Conservation (phyloP, 257 asterid species). For the Cordia subcordata region DNA sequence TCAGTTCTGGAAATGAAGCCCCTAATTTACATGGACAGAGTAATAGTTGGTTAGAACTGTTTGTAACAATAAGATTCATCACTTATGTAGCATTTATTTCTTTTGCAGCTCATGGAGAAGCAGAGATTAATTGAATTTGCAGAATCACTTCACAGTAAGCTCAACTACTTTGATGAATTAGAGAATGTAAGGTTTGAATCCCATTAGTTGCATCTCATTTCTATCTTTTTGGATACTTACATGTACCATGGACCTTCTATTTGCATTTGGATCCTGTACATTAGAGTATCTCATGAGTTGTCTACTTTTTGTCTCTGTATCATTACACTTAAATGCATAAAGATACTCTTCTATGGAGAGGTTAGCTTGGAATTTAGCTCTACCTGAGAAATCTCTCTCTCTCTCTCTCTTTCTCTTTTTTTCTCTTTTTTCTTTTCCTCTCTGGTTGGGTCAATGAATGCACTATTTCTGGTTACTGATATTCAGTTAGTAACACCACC, state of each 20-base stretch:
- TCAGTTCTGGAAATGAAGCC: background rate
- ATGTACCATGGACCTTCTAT: slow-evolving; percentile 9
- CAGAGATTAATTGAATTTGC: slow-evolving; percentile 88
- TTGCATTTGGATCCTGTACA: background rate
- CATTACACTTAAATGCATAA: background rate
- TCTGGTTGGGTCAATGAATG: too few species aligned
- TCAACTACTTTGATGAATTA: slow-evolving; percentile 94
- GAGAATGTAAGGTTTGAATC: slow-evolving; percentile 88
- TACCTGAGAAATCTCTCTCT: too few species aligned
- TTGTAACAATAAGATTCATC: background rate
- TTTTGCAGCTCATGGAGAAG: slow-evolving; percentile 91
- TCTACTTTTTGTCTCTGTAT: background rate
- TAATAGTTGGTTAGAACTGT: background rate
- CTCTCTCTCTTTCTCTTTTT: too few species aligned
- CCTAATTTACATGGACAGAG: background rate
- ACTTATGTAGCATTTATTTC: slow-evolving; percentile 20
- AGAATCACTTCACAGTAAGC: slow-evolving; percentile 93
- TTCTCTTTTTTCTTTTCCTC: too few species aligned
- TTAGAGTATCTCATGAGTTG: background rate
- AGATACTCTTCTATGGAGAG: background rate
- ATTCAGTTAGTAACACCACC: background rate
- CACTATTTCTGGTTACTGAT: background rate
- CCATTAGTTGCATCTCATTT: slow-evolving; percentile 17
- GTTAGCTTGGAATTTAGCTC: background rate
- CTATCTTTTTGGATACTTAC: slow-evolving; percentile 11